These are phyloP conservation scores for Pachysandra terminalis DNA, from an alignment of 164 flowering plant species.

Conservation along the genomic window DNA sequence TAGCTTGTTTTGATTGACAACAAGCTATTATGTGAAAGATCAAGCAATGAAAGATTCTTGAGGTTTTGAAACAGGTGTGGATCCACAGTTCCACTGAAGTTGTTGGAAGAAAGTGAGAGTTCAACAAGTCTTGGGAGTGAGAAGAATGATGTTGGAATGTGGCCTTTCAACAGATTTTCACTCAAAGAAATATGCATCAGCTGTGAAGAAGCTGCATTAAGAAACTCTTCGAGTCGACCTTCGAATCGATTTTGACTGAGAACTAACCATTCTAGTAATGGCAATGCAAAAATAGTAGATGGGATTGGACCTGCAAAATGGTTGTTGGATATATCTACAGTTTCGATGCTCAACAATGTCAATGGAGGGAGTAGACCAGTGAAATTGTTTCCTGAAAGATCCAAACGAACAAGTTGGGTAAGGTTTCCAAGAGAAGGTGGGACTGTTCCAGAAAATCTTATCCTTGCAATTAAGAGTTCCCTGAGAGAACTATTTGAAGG, in stretches of 20 bases:
- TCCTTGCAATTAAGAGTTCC: not conserved
- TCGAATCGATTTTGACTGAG: not conserved
- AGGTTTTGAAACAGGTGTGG: constrained; percentile 3
- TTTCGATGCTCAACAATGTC: not conserved
- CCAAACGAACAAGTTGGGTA: not conserved
- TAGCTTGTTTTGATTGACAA: constrained; percentile 1
- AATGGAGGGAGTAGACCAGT: not conserved
- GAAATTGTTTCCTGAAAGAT: constrained; percentile 1
- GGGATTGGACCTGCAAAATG: constrained; percentile 15
- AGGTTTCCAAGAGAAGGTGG: constrained; percentile 17
- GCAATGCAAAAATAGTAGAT: constrained; percentile 12
- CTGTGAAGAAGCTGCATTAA: not conserved
- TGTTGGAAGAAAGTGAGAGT: constrained; percentile 8
- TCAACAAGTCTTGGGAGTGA: constrained; percentile 7
- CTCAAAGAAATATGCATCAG: not conserved
- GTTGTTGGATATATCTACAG: not conserved
- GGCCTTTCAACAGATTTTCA: constrained; percentile 13
- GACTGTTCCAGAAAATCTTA: constrained; percentile 13
- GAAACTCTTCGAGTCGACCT: not conserved
- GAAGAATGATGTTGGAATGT: constrained; percentile 14
- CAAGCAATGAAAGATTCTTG: not conserved
- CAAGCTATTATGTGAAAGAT: not conserved
- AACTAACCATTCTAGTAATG: constrained; percentile 3
- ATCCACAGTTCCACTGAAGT: constrained; percentile 21
- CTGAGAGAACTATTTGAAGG: constrained; percentile 3